Evolutionary conservation across 805 yeast species (phyloP).

Genomic region (Starmerella riodocensis): DNA sequence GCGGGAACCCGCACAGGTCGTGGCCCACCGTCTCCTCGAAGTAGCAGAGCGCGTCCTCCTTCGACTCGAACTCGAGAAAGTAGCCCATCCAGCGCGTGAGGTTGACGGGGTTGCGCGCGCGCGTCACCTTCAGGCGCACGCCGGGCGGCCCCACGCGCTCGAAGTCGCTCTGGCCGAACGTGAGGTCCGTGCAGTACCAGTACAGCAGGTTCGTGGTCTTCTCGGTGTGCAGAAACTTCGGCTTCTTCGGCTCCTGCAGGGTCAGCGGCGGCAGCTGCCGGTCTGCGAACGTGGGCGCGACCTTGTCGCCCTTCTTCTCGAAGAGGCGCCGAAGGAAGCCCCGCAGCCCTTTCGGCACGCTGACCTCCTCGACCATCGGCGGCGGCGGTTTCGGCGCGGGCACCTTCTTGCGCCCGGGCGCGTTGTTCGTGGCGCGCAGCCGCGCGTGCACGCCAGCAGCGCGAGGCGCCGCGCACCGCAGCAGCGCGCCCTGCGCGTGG

Average conservation of each 20-base stretch:
- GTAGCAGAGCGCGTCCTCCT: conserved; percentile 40
- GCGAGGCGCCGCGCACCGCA: too few species aligned
- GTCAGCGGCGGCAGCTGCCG: conserved; percentile 1
- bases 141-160: conserved; percentile 25
- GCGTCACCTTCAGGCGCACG: conserved; percentile 32
- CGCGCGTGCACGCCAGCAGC: background rate
- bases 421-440: conserved; percentile 1
- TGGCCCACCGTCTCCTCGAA: conserved; percentile 38
- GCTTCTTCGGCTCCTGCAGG: background rate
- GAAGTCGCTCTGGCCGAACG: conserved; percentile 25
- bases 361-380: conserved; percentile 15
- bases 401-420: conserved; percentile 12
- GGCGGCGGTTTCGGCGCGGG: conserved; percentile 17
- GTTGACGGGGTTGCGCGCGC: conserved; percentile 37
- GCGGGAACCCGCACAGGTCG: conserved; percentile 38
- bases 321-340: conserved; percentile 11
- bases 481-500: too few species aligned
- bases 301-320: background rate
- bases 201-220: conserved; percentile 23
- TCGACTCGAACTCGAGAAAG: conserved; percentile 39
- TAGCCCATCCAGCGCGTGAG: conserved; percentile 38
- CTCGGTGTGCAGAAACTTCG: conserved; percentile 18
- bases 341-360: conserved; percentile 13
- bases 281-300: conserved; percentile 3
- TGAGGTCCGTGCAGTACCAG: conserved; percentile 26